A percentile compares a stretch with the other conserved stretches of the same genome.
Evolutionary conservation across 805 yeast species (phyloP).

Genomic region (Nakazawaea pomicola): DNA sequence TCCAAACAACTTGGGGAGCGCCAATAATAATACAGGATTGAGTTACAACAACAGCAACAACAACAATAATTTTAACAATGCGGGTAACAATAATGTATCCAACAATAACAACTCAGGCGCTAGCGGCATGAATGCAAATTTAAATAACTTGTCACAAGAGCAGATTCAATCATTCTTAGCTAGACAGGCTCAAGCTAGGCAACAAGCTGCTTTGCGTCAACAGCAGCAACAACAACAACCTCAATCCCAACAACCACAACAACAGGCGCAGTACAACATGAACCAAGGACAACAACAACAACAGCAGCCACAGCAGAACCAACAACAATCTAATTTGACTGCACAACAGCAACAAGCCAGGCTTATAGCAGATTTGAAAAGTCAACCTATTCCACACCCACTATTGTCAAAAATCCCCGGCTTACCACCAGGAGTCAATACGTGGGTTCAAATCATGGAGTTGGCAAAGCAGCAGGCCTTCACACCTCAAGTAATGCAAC

Average conservation of each 20-base stretch:
- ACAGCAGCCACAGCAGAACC: constrained; percentile 11
- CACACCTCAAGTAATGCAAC: constrained; percentile 51
- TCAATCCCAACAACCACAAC: constrained; percentile 21
- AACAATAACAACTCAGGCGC: constrained; percentile 23
- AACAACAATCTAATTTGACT: constrained; percentile 3
- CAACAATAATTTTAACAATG: constrained; percentile 8
- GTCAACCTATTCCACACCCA: constrained; percentile 67
- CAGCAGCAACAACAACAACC: constrained; percentile 22
- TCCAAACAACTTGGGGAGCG: constrained; percentile 15
- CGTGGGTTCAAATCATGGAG: constrained; percentile 77
- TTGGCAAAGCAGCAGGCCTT: constrained; percentile 53
- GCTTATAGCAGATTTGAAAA: constrained; percentile 41
- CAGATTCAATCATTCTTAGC: constrained; percentile 14
- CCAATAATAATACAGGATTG: constrained; percentile 15
- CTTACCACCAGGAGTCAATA: constrained; percentile 70
- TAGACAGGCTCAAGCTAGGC: constrained; percentile 13
- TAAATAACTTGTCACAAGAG: constrained; percentile 16
- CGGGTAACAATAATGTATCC: constrained; percentile 20
- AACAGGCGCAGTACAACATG: constrained; percentile 13
- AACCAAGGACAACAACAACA: constrained; percentile 8
- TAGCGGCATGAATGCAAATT: constrained; percentile 22
- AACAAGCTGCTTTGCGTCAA: constrained; percentile 15
- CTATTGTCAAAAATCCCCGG: constrained; percentile 64
- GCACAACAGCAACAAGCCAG: constrained; percentile 14
- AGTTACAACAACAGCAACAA: constrained; percentile 18